phyloP scores from a whole-genome alignment of 1,139 yeast species.

The Taphrina communis region DNA sequence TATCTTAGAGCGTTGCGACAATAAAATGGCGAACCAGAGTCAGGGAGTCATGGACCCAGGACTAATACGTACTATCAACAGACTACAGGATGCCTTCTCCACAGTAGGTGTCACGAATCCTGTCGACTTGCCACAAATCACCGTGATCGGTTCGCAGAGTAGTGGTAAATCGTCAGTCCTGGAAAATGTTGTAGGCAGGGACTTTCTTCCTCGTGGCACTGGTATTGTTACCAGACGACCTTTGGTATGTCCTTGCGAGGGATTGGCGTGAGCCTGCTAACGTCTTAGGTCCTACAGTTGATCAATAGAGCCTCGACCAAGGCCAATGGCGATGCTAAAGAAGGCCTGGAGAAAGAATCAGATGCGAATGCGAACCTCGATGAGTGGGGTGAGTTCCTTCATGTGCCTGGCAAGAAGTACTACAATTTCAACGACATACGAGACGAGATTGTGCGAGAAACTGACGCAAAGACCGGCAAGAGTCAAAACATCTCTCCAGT shows the following conservation, averaged over 20 bases:
- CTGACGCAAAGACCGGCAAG: conserved; percentile 91
- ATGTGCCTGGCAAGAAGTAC: conserved; percentile 85
- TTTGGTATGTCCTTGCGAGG: conserved; percentile 56
- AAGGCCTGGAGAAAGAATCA: conserved; percentile 46
- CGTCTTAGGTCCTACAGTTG: conserved; percentile 47
- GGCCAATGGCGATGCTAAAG: conserved; percentile 44
- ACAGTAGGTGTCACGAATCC: conserved; percentile 69
- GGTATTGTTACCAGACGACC: conserved; percentile 97
- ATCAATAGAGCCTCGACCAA: conserved; percentile 47
- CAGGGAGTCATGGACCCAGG: conserved; percentile 75
- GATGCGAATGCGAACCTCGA: conserved; percentile 74
- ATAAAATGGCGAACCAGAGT: conserved; percentile 22
- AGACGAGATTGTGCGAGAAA: conserved; percentile 87
- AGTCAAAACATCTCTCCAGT: conserved; percentile 89
- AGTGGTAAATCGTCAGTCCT: conserved; percentile 92
- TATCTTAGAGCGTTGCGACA: not conserved
- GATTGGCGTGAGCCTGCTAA: not conserved
- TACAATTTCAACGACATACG: conserved; percentile 90
- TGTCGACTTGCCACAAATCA: conserved; percentile 87
- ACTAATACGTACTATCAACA: conserved; percentile 87
- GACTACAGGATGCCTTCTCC: conserved; percentile 89
- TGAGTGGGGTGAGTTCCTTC: conserved; percentile 98
- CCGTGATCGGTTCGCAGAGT: conserved; percentile 95
- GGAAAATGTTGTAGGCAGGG: conserved; percentile 93
- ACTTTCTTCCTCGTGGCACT: conserved; percentile 82